phyloP scores from a whole-genome alignment of 257 asterid species.

The Ocimum tenuiflorum region DNA sequence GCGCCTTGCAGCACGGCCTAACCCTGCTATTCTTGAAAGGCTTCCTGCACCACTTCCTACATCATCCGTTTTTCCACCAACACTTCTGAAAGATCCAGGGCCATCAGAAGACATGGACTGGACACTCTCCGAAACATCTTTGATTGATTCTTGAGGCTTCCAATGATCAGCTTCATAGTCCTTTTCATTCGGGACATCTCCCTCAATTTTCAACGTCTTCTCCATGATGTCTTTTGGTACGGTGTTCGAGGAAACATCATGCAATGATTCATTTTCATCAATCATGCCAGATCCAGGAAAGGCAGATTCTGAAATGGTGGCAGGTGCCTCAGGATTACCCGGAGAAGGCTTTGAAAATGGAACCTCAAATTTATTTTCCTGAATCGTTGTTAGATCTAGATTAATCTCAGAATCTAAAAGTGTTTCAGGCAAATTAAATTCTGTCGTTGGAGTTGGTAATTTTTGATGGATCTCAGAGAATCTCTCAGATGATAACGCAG shows the following conservation, averaged over 20 bases:
- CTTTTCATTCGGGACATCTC: constrained; percentile 34
- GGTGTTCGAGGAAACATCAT: constrained; percentile 19
- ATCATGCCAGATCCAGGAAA: constrained; percentile 28
- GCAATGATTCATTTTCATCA: constrained; percentile 33
- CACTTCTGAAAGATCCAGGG: constrained; percentile 73
- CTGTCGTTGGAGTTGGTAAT: constrained; percentile 27
- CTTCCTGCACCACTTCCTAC: constrained; percentile 85
- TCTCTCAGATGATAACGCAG: constrained; percentile 25
- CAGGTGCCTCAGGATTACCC: constrained; percentile 26
- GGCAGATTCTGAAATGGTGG: constrained; percentile 23
- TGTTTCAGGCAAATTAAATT: constrained; percentile 51
- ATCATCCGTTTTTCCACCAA: constrained; percentile 61
- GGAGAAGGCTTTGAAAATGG: constrained; percentile 29
- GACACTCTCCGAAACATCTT: constrained; percentile 41
- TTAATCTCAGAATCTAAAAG: constrained; percentile 42
- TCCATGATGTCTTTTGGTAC: constrained; percentile 38
- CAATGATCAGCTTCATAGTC: constrained; percentile 45
- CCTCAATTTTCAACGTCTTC: constrained; percentile 39
- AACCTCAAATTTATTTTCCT: constrained; percentile 46
- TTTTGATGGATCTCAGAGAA: constrained; percentile 32
- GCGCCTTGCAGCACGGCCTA: constrained; percentile 94
- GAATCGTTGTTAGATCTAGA: constrained; percentile 34
- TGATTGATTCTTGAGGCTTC: constrained; percentile 53
- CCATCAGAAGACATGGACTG: constrained; percentile 56
- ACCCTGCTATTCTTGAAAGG: constrained; percentile 77